Base-by-base conservation (phyloP, 495 filamentous ascomycete genomes). In the Aspergillus avenaceus region DNA sequence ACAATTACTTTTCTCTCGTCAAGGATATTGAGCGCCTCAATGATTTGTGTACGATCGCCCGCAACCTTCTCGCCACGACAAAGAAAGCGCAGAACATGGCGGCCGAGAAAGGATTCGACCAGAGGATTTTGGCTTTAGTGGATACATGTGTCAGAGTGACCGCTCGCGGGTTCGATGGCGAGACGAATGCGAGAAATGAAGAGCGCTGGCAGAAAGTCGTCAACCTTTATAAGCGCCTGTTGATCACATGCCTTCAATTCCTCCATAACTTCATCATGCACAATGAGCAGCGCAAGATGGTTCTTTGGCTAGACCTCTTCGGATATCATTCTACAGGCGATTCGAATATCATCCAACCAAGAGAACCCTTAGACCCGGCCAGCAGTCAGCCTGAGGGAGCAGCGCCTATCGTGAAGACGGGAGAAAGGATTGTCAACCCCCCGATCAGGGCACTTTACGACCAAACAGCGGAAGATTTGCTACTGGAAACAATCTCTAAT, bases 211-310 rank as follows among this genome's bases (percentile, higher is more conserved):
- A 84, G 57, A 84, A 84, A 59, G 80, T 95, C 21, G 85, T 89
- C 50, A 85, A 87, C 44, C 66, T 75, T 16, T 77, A 91, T 69
- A 97, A 97, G 67, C 91, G 91, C 60, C 77, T 95, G 3, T 75
- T 97, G 23, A 90, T 95, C 19, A 93, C 88, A 0, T 87, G 86
- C 44, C 77, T 97, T 11, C 91, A 97, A 65, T 90, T 92, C 61
- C 80, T 91, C 23, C 90, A 96, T 61, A 97, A 97, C 59, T 86
- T 92, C 67, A 87, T 91, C 23, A 88, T 90, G 69, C 86, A 89
- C 55, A 95, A 97, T 48, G 91, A 97, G 65, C 79, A 87, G 25
- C 86, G 88, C 45, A 96, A 97, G 71, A 86, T 95, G 74, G 77
- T 88, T 3, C 85, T 97, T 23, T 97, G 91, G 91, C 75, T 90